Percentiles rank a stretch among this genome's conserved stretches.
Conservation (phyloP, 2,329 filamentous ascomycete species). For the Huntiella decipiens region DNA sequence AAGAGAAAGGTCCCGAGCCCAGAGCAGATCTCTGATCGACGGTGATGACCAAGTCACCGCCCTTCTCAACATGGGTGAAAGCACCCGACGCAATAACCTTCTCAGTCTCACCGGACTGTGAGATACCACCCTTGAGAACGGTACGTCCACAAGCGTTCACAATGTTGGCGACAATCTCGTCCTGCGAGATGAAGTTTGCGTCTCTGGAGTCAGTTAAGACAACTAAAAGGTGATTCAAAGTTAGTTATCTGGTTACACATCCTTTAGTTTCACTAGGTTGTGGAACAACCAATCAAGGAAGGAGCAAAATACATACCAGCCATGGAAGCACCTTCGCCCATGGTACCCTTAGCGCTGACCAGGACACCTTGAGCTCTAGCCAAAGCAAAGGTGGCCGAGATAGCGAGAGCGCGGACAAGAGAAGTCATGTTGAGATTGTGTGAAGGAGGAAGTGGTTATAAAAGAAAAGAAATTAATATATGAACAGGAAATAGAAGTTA, state of each 20-base stretch:
- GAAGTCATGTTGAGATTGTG: neutral
- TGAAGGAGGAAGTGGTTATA: neutral
- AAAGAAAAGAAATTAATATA: neutral
- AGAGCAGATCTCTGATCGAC: slow-evolving; percentile 15
- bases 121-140: slow-evolving; percentile 18
- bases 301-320: slow-evolving; percentile 27
- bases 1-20: slow-evolving; percentile 34
- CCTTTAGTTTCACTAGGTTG: neutral
- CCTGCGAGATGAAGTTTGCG: slow-evolving; percentile 41
- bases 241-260: neutral
- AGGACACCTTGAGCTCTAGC: slow-evolving; percentile 27
- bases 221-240: slow-evolving; percentile 29
- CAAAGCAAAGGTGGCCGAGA: slow-evolving; percentile 14
- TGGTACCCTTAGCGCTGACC: slow-evolving; percentile 25
- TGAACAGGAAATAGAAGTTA: neutral
- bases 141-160: slow-evolving; percentile 46
- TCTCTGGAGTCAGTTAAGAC: slow-evolving; percentile 31
- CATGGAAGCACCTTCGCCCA: slow-evolving; percentile 23
- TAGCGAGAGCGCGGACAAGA: neutral
- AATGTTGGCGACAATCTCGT: slow-evolving; percentile 30
- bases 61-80: slow-evolving; percentile 8
- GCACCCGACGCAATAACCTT: slow-evolving; percentile 9
- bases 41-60: slow-evolving; percentile 5
- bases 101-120: slow-evolving; percentile 9
- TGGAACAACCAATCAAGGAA: neutral